A percentile compares a stretch with the other conserved stretches of the same genome.
Conservation (phyloP, 129 eudicot species). For the Centrapalus pauciflorus region DNA sequence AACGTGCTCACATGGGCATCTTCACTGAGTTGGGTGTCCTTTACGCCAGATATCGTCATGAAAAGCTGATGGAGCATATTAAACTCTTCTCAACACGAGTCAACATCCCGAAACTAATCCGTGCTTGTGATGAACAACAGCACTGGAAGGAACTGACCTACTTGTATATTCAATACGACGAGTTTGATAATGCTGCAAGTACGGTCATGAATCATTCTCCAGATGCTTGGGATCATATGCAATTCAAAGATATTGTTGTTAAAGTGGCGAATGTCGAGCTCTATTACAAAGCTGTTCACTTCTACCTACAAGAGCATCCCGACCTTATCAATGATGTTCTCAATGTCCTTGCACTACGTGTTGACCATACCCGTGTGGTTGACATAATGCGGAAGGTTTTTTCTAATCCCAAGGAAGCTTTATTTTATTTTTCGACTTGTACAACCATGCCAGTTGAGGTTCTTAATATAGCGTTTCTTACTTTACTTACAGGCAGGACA, state of each 20-base stretch:
- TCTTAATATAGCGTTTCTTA: background rate
- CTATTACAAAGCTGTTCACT: slow-evolving; percentile 92
- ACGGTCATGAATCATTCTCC: slow-evolving; percentile 99
- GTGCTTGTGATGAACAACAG: slow-evolving; percentile 98
- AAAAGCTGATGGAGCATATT: slow-evolving; percentile 98
- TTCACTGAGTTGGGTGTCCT: slow-evolving; percentile 95
- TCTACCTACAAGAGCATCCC: slow-evolving; percentile 94
- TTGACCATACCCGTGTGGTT: slow-evolving; percentile 95
- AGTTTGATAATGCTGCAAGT: slow-evolving; percentile 95
- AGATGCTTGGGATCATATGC: slow-evolving; percentile 99
- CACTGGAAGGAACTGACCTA: slow-evolving; percentile 94
- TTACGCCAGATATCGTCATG: slow-evolving; percentile 93
- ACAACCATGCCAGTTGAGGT: background rate
- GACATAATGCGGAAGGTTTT: slow-evolving; percentile 96
- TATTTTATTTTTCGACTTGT: background rate
- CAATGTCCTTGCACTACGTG: slow-evolving; percentile 93
- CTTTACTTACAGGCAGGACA: slow-evolving; percentile 70
- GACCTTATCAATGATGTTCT: slow-evolving; percentile 91
- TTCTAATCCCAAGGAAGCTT: background rate
- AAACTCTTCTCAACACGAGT: slow-evolving; percentile 90
- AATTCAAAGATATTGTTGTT: slow-evolving; percentile 86
- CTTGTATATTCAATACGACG: slow-evolving; percentile 85
- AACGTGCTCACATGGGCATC: slow-evolving; percentile 99
- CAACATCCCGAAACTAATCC: slow-evolving; percentile 91
- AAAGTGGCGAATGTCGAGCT: slow-evolving; percentile 97